Percentiles rank a stretch among this genome's conserved stretches.
These are phyloP conservation scores for Vicia sativa DNA, from an alignment of 306 rosid genomes.

Conservation along the genomic window DNA sequence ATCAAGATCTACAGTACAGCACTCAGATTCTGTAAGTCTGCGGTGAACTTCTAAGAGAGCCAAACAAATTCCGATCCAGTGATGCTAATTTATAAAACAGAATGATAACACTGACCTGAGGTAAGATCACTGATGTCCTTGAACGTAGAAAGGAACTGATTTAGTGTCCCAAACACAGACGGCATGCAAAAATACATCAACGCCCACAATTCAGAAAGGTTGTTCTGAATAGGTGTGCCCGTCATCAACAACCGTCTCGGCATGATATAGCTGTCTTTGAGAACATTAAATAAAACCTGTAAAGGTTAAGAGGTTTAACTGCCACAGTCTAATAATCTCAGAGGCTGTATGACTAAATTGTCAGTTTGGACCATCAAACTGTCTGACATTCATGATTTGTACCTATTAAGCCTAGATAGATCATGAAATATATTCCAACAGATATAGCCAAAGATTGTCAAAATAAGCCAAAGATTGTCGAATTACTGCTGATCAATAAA, in stretches of 20 bases:
- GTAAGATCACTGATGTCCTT: constrained; percentile 70
- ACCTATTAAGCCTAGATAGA: constrained; percentile 13
- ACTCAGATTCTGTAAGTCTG: constrained; percentile 19
- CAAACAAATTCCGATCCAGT: constrained; percentile 24
- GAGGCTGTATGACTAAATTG: constrained; percentile 4
- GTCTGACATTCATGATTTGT: constrained; percentile 16
- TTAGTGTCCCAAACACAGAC: constrained; percentile 73
- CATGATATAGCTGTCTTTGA: constrained; percentile 72
- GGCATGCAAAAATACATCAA: constrained; percentile 94
- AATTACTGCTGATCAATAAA: constrained; percentile 24
- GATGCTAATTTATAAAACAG: constrained; percentile 16
- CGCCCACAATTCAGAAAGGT: constrained; percentile 91
- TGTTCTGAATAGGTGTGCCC: constrained; percentile 95
- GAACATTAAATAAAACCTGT: constrained; percentile 85
- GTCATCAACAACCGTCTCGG: constrained; percentile 94
- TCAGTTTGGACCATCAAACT: constrained; percentile 4
- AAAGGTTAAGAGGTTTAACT: constrained; percentile 34
- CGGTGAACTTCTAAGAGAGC: constrained; percentile 24
- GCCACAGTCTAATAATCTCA: constrained; percentile 28
- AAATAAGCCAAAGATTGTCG: background rate
- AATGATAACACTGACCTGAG: constrained; percentile 52
- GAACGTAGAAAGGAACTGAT: constrained; percentile 77
- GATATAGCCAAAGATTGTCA: background rate
- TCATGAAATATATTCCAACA: background rate
- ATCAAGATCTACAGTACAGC: constrained; percentile 11